Conservation (phyloP, 495 filamentous ascomycete species). For the Clohesyomyces aquaticus region DNA sequence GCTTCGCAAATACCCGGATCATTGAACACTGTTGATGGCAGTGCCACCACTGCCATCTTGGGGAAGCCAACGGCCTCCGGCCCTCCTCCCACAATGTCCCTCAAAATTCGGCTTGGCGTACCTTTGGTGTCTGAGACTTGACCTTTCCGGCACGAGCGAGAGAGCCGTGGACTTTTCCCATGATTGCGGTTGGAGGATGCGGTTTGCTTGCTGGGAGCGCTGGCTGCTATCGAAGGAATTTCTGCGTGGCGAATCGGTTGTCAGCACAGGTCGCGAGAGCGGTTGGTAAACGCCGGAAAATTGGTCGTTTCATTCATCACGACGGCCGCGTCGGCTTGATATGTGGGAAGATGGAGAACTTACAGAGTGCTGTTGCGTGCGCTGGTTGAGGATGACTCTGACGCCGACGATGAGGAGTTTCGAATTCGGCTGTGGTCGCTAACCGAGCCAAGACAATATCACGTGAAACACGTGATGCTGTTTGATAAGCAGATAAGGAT, state of each 20-base stretch:
- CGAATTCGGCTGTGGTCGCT: slow-evolving; percentile 33
- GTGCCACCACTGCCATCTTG: neutral
- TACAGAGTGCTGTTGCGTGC: slow-evolving; percentile 28
- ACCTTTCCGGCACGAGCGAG: slow-evolving; percentile 98
- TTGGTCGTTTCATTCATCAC: neutral
- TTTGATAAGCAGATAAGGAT: too few species aligned
- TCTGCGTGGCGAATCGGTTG: slow-evolving; percentile 45
- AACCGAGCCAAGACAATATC: slow-evolving; percentile 2
- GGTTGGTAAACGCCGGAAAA: slow-evolving; percentile 40
- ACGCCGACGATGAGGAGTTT: slow-evolving; percentile 23
- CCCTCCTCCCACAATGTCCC: neutral
- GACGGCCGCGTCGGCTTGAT: neutral
- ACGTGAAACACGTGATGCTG: too few species aligned
- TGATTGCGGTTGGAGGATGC: slow-evolving; percentile 57
- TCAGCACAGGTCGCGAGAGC: slow-evolving; percentile 11
- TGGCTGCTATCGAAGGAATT: slow-evolving; percentile 18
- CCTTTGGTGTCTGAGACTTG: slow-evolving; percentile 90
- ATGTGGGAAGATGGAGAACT: slow-evolving; percentile 2
- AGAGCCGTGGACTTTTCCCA: slow-evolving; percentile 91
- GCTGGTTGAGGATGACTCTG: slow-evolving; percentile 31
- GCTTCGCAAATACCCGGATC: neutral
- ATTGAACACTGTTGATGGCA: too few species aligned
- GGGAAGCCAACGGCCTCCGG: neutral
- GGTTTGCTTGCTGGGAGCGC: slow-evolving; percentile 24
- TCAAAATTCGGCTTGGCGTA: slow-evolving; percentile 49